phyloP scores from a whole-genome alignment of 202 grass and related monocot genomes.

The Elaeis oleifera region DNA sequence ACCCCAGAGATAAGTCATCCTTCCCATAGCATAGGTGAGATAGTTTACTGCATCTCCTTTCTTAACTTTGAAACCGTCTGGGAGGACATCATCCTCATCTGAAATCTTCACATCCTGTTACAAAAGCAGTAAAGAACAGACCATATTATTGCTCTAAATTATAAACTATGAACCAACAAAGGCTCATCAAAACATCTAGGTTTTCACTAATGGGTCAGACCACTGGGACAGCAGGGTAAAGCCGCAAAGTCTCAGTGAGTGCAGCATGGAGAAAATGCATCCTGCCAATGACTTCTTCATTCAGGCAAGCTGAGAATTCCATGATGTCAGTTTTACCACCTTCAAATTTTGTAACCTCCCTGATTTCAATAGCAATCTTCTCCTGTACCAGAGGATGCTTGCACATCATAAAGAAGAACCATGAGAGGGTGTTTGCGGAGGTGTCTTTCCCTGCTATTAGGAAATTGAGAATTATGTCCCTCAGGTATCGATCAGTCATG shows the following conservation, averaged over 20 bases:
- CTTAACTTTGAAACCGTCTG: constrained; percentile 40
- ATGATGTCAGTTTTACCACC: constrained; percentile 18
- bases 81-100: constrained; percentile 44
- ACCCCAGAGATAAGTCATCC: constrained; percentile 64
- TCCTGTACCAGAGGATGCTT: constrained; percentile 34
- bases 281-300: constrained; percentile 31
- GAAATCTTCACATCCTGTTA: constrained; percentile 47
- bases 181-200: too few species aligned
- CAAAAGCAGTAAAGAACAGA: too few species aligned
- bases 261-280: constrained; percentile 49
- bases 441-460: constrained; percentile 59
- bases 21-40: constrained; percentile 59
- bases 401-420: constrained; percentile 45
- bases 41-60: constrained; percentile 49
- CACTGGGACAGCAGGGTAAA: constrained; percentile 58
- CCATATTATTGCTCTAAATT: too few species aligned
- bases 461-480: constrained; percentile 55
- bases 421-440: constrained; percentile 42
- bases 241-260: constrained; percentile 39
- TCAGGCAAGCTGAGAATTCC: constrained; percentile 29
- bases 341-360: constrained; percentile 10
- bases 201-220: constrained; percentile 6
- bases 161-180: too few species aligned
- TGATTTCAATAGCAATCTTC: constrained; percentile 45
- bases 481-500: constrained; percentile 27